Conservation (phyloP, 1,139 yeast genomes). For the Protomyces gravidus region DNA sequence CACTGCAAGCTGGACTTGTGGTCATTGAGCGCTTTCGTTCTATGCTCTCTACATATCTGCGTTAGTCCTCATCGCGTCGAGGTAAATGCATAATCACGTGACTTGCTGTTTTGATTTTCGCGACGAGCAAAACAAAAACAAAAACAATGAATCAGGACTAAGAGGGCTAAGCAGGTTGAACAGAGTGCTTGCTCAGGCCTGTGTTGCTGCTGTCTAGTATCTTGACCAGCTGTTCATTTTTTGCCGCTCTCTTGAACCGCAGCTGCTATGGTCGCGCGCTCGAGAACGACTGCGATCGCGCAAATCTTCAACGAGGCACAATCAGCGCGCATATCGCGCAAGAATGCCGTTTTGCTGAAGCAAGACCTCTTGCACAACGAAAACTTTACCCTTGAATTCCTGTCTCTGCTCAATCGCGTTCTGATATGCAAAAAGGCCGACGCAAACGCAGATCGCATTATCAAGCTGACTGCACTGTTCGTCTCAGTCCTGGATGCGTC, state of each 20-base stretch:
- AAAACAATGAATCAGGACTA: too few species aligned
- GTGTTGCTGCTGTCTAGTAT: too few species aligned
- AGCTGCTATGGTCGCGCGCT: neutral
- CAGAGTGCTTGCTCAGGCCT: too few species aligned
- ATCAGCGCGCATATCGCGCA: conserved; percentile 12
- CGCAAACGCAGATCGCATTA: conserved; percentile 68
- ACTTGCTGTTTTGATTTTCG: neutral
- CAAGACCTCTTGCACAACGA: conserved; percentile 8
- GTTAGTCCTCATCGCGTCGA: too few species aligned
- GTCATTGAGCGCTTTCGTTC: too few species aligned
- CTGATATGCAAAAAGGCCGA: conserved; percentile 69
- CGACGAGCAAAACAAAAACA: neutral
- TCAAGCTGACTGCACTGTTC: conserved; percentile 50
- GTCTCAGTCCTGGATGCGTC: conserved; percentile 31
- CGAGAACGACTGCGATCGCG: neutral
- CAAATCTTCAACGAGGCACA: conserved; percentile 19
- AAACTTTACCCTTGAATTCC: conserved; percentile 4
- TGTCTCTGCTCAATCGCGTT: conserved; percentile 41
- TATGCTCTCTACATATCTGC: too few species aligned
- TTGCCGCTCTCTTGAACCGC: too few species aligned
- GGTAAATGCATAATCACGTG: neutral
- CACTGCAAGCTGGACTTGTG: too few species aligned
- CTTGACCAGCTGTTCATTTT: too few species aligned
- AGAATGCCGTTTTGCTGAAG: conserved; percentile 14
- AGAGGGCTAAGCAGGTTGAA: too few species aligned